Percentiles rank a stretch among this genome's conserved stretches.
These are phyloP conservation scores for Omphalotus guepiniiformis DNA, from an alignment of 768 basidiomycete genomes.

Conservation along the genomic window DNA sequence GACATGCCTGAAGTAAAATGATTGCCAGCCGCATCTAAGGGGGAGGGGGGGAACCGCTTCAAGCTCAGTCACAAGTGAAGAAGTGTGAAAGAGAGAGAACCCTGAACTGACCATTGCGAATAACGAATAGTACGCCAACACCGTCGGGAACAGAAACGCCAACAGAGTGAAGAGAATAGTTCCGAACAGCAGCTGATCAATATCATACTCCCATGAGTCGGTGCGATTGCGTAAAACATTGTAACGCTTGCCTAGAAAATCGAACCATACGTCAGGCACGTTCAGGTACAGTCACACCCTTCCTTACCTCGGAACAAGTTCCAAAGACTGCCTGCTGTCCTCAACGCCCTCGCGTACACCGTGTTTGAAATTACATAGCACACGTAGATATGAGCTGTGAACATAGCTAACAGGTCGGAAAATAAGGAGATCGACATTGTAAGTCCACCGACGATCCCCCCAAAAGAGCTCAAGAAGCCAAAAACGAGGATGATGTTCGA, in stretches of 20 bases:
- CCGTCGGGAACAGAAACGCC: slow-evolving; percentile 80
- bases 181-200: slow-evolving; percentile 93
- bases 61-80: not conserved
- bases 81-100: not conserved
- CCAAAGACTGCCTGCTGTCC: slow-evolving; percentile 66
- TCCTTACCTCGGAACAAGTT: slow-evolving; percentile 82
- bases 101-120: slow-evolving; percentile 59
- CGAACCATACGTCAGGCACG: not conserved
- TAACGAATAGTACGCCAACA: slow-evolving; percentile 78
- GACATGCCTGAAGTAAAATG: slow-evolving; percentile 52
- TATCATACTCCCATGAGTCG: slow-evolving; percentile 86
- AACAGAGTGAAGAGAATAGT: slow-evolving; percentile 84
- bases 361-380: slow-evolving; percentile 61
- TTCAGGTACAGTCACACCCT: not conserved
- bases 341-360: slow-evolving; percentile 59
- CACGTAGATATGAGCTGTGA: slow-evolving; percentile 69
- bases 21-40: slow-evolving; percentile 49
- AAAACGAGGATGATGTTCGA: slow-evolving; percentile 27
- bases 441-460: slow-evolving; percentile 32
- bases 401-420: slow-evolving; percentile 59
- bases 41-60: not conserved
- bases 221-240: slow-evolving; percentile 85
- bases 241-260: slow-evolving; percentile 71
- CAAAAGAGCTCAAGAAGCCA: slow-evolving; percentile 30
- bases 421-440: slow-evolving; percentile 65